phyloP scores from a whole-genome alignment of 2,329 filamentous ascomycete genomes.

The Fusarium sulawesiense region DNA sequence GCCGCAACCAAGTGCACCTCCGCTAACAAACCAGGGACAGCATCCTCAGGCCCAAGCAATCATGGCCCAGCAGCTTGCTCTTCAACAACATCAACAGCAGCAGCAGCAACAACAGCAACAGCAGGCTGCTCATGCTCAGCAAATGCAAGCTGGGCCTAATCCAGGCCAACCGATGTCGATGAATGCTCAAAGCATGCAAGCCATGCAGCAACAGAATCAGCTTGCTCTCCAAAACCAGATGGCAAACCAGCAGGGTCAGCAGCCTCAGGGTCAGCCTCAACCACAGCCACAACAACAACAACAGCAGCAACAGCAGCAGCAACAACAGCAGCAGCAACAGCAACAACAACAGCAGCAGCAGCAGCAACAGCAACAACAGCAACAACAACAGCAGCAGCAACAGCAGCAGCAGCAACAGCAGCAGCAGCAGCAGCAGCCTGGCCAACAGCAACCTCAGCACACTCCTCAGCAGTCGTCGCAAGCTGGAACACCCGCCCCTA shows the following conservation, averaged over 20 bases:
- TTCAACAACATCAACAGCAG: conserved; percentile 49
- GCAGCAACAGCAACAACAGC: conserved; percentile 37
- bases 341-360: conserved; percentile 53
- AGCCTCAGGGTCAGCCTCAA: conserved; percentile 45
- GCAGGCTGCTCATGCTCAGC: conserved; percentile 52
- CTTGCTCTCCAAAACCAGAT: conserved; percentile 51
- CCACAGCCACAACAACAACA: conserved; percentile 29
- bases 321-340: conserved; percentile 40
- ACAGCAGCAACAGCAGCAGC: background rate
- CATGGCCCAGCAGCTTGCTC: conserved; percentile 57
- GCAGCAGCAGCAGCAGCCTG: conserved; percentile 49
- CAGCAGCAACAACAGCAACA: conserved; percentile 52
- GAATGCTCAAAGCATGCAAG: conserved; percentile 59
- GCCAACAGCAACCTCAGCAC: conserved; percentile 58
- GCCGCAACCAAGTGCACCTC: background rate
- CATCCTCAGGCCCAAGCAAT: conserved; percentile 53
- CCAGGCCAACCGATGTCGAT: conserved; percentile 62
- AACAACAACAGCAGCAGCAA: conserved; percentile 31
- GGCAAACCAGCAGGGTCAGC: conserved; percentile 48
- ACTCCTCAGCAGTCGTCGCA: conserved; percentile 59
- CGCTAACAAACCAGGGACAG: conserved; percentile 44
- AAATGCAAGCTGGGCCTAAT: conserved; percentile 56
- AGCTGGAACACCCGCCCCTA: conserved; percentile 55
- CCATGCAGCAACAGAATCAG: conserved; percentile 58
- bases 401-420: conserved; percentile 51